phyloP scores from a whole-genome alignment of 352 stramenopile genomes.

The Phytophthora cactorum region DNA sequence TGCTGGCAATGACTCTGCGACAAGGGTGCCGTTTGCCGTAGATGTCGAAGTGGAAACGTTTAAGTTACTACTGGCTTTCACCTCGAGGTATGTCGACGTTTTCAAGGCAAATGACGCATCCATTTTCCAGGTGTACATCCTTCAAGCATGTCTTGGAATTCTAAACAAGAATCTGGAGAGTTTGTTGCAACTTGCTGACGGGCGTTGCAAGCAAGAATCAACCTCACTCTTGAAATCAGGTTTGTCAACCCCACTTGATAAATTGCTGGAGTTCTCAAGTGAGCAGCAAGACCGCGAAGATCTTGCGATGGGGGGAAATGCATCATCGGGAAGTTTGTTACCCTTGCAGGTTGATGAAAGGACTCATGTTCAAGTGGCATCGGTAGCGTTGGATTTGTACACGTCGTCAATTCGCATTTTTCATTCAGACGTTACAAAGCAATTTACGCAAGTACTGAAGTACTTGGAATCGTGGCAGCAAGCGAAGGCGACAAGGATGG shows the following conservation, averaged over 20 bases:
- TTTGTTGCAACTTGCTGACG: constrained; percentile 29
- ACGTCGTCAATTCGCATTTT: constrained; percentile 59
- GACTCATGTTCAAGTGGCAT: constrained; percentile 30
- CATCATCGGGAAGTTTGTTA: not conserved
- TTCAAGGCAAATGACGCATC: constrained; percentile 36
- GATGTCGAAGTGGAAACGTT: constrained; percentile 48
- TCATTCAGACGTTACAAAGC: constrained; percentile 52
- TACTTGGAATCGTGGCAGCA: constrained; percentile 51
- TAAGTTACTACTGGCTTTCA: constrained; percentile 38
- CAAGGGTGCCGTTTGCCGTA: constrained; percentile 48
- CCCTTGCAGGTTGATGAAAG: constrained; percentile 23
- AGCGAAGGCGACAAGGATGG: constrained; percentile 33
- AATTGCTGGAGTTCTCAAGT: constrained; percentile 40
- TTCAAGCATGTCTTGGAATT: constrained; percentile 53
- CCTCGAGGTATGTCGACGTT: constrained; percentile 34
- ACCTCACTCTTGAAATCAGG: constrained; percentile 30
- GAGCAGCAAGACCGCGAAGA: not conserved
- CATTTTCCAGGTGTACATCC: constrained; percentile 33
- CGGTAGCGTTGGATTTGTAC: constrained; percentile 55
- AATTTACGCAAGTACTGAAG: constrained; percentile 48
- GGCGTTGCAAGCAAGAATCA: constrained; percentile 14
- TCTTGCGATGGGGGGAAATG: not conserved
- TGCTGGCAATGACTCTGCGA: not conserved
- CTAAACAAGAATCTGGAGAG: constrained; percentile 48
- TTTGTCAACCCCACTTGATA: constrained; percentile 41